Percentiles rank a stretch among this genome's conserved stretches.
These are phyloP conservation scores for Linum tenue DNA, from an alignment of 345 rosid species.

Conservation along the genomic window DNA sequence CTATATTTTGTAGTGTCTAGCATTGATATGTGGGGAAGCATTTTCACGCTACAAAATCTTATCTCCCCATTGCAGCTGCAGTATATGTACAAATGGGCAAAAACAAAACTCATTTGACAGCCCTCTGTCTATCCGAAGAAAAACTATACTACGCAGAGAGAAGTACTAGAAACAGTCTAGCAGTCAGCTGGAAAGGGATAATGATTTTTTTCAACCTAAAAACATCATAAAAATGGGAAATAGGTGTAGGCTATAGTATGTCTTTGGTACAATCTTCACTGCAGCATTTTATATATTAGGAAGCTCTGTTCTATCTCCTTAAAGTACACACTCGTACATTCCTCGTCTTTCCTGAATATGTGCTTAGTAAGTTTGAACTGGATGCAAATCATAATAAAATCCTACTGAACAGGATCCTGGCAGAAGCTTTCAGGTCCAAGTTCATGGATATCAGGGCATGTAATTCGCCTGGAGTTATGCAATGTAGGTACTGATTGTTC, in stretches of 20 bases:
- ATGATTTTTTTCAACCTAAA: too few relatives aligned
- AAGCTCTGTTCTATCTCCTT: too few relatives aligned
- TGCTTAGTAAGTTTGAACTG: constrained; percentile 27
- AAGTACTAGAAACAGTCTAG: too few relatives aligned
- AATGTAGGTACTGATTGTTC: constrained; percentile 22
- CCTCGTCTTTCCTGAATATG: neutral
- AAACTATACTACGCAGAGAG: too few relatives aligned
- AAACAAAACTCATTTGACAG: neutral
- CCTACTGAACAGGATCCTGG: constrained; percentile 43
- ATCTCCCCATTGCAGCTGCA: neutral
- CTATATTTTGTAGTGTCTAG: neutral
- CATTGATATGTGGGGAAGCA: neutral
- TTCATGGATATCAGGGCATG: constrained; percentile 29
- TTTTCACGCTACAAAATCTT: neutral
- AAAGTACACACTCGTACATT: too few relatives aligned
- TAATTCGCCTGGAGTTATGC: constrained; percentile 16
- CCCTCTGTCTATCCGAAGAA: too few relatives aligned
- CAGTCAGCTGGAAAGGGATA: too few relatives aligned
- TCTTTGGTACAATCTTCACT: too few relatives aligned
- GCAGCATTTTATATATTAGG: too few relatives aligned
- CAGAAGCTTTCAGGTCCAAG: constrained; percentile 48
- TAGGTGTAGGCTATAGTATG: too few relatives aligned
- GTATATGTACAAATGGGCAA: too few relatives aligned
- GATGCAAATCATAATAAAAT: constrained; percentile 30
- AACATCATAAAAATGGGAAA: too few relatives aligned